Base-by-base conservation (phyloP, 768 basidiomycete genomes). In the Boletus reticulatus region DNA sequence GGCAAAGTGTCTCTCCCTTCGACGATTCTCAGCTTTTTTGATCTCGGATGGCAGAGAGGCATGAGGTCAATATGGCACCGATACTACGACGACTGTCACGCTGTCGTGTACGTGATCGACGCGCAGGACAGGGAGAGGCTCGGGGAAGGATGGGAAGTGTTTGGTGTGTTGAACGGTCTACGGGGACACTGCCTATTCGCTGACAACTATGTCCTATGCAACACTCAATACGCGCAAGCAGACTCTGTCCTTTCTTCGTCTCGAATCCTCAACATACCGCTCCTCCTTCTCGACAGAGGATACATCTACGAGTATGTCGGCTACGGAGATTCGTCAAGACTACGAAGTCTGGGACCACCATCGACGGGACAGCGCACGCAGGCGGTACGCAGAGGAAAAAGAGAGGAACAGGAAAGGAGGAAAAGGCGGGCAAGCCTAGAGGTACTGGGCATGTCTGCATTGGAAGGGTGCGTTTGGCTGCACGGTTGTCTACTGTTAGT, bases 21-120 rank as follows among this genome's bases (percentile, higher is more conserved):
- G 0, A 94, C 94, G 0, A 89, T 96, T 29, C 83, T 98, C 27
- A 92, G 93, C 67, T 98, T 98, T 79, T 97, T 94, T 85, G 97
- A 99, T 67, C 79, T 99, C 11, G 96, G 97, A 12, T 95, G 96
- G 0, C 96, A 98, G 67, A 78, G 88, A 2, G 94, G 95, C 22
- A 96, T 99, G 39, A 82, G 96, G 29, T 88, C 85, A 34, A 96
- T 99, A 61, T 98, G 96, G 95, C 85, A 88, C 56, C 79, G 83
- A 53, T 99, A 98, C 73, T 98, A 96, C 70, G 89, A 92, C 52
- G 94, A 98, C 68, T 97, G 94, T 60, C 96, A 99, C 70, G 96
- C 95, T 9, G 92, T 98, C 43, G 93, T 90, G 39, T 99, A 92
- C 64, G 89, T 98, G 49, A 84, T 99, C 50, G 97, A 99, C 70